These are phyloP conservation scores for Athelia sp. DNA, from an alignment of 1,284 basidiomycete genomes.

Conservation along the genomic window DNA sequence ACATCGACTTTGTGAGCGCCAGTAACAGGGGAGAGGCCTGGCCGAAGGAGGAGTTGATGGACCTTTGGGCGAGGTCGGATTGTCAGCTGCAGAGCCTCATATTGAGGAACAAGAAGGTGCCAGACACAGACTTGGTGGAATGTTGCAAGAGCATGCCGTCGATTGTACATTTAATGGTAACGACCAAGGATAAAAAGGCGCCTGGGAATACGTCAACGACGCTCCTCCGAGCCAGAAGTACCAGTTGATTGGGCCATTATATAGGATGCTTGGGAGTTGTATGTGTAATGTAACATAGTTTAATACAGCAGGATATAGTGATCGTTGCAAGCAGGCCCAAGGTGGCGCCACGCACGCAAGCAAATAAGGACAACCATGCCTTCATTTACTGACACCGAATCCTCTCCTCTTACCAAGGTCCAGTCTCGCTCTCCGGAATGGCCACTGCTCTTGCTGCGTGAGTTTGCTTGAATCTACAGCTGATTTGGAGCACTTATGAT, in stretches of 20 bases:
- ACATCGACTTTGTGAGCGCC: background rate
- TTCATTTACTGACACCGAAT: too few relatives aligned
- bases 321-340: too few relatives aligned
- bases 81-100: background rate
- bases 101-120: background rate
- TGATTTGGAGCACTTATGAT: background rate
- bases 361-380: too few relatives aligned
- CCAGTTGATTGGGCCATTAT: background rate
- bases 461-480: constrained; percentile 11
- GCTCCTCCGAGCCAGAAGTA: background rate
- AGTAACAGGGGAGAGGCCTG: background rate
- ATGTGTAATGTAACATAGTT: too few relatives aligned
- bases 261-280: too few relatives aligned
- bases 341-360: too few relatives aligned
- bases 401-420: background rate
- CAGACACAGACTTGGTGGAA: background rate
- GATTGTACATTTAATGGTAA: background rate
- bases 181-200: background rate
- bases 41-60: background rate
- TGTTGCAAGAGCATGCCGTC: background rate
- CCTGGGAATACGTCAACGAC: background rate
- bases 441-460: constrained; percentile 33
- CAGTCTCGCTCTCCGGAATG: constrained; percentile 11
- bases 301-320: too few relatives aligned
- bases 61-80: background rate